These are phyloP conservation scores for Camellia lanceoleosa DNA, from an alignment of 148 eudicot species.

Conservation along the genomic window DNA sequence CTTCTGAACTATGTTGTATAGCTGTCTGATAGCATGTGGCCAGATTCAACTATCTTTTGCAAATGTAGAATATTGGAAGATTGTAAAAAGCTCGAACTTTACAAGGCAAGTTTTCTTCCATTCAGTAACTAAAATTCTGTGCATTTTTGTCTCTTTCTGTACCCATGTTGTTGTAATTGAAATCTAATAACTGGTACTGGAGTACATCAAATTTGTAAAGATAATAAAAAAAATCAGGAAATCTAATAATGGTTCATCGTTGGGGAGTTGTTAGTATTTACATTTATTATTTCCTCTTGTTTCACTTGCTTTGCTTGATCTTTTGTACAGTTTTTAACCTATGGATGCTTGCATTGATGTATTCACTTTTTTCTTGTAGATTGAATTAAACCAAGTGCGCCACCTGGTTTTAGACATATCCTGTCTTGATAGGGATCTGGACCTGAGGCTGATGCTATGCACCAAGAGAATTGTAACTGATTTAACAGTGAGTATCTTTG, in stretches of 20 bases:
- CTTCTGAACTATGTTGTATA: slow-evolving; percentile 8
- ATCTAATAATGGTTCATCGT: background rate
- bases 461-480: slow-evolving; percentile 7
- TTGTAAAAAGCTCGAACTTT: slow-evolving; percentile 12
- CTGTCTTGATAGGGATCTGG: slow-evolving; percentile 20
- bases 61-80: slow-evolving; percentile 16
- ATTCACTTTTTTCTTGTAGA: slow-evolving; percentile 2
- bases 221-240: background rate
- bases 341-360: background rate
- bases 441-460: slow-evolving; percentile 23
- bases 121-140: background rate
- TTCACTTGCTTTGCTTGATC: background rate
- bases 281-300: background rate
- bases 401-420: slow-evolving; percentile 22
- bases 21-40: slow-evolving; percentile 16
- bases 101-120: slow-evolving; percentile 13
- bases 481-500: slow-evolving; percentile 14
- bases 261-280: background rate
- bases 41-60: slow-evolving; percentile 18
- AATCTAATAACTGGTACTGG: background rate
- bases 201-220: background rate
- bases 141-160: background rate
- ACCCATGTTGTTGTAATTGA: background rate
- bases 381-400: slow-evolving; percentile 15
- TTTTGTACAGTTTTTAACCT: background rate